These are phyloP conservation scores for Amoebophrya sp. DNA, from an alignment of 169 alveolate genomes.

Conservation along the genomic window DNA sequence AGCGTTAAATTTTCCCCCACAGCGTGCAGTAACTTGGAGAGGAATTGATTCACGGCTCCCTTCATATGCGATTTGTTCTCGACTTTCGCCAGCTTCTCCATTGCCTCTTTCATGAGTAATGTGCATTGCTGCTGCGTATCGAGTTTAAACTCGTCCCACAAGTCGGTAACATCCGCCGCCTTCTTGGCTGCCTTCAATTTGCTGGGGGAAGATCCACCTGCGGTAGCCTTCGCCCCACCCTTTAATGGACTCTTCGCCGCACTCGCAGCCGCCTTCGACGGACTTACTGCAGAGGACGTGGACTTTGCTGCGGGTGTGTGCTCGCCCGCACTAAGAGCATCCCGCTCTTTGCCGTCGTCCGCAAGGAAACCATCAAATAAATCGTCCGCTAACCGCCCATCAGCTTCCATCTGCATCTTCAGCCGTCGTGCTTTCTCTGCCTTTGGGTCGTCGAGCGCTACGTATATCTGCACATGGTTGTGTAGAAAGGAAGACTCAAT, in stretches of 20 bases:
- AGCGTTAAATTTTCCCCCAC: neutral
- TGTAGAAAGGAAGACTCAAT: no score
- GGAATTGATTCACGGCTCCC: neutral
- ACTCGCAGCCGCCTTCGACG: neutral
- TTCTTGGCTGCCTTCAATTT: neutral
- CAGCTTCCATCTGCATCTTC: neutral
- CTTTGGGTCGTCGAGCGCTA: neutral
- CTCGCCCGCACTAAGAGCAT: no score
- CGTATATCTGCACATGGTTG: neutral
- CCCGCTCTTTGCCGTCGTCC: no score
- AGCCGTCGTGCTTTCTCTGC: neutral
- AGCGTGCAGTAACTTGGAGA: neutral
- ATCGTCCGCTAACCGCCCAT: neutral
- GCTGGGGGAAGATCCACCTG: neutral
- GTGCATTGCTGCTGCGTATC: neutral
- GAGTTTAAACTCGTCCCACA: neutral
- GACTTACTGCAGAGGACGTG: no score
- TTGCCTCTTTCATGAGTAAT: neutral
- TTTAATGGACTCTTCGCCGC: no score
- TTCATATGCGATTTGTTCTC: neutral
- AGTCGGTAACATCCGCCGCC: neutral
- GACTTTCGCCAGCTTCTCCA: neutral
- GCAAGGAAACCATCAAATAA: neutral
- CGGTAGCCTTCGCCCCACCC: neutral
- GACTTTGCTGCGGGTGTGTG: no score